Evolutionary conservation across 345 rosid species (phyloP).

Genomic region (Iberis pinnata): DNA sequence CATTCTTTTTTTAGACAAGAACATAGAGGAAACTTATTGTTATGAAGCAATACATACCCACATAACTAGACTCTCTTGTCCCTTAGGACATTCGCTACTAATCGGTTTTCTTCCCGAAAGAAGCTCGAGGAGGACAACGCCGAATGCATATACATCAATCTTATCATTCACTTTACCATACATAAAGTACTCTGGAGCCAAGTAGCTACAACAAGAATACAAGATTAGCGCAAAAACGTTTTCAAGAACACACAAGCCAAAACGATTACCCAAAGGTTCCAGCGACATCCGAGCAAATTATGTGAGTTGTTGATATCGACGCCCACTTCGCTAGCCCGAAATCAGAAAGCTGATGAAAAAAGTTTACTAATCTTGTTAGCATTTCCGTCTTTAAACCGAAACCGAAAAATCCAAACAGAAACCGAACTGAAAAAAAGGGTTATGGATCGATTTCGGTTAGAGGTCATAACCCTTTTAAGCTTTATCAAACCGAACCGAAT

Average conservation of each 20-base stretch:
- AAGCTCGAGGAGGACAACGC: constrained; percentile 93
- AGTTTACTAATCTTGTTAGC: neutral
- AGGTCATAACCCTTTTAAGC: no score
- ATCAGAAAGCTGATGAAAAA: constrained; percentile 67
- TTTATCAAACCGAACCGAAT: no score
- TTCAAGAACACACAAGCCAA: constrained; percentile 2
- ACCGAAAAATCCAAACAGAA: no score
- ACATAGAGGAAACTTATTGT: constrained; percentile 7
- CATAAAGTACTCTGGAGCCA: constrained; percentile 98
- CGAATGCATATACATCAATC: constrained; percentile 88
- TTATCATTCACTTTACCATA: constrained; percentile 84
- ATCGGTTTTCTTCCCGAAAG: constrained; percentile 88
- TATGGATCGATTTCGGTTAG: no score
- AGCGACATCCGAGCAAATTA: constrained; percentile 66
- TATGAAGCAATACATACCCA: constrained; percentile 90
- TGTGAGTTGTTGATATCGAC: constrained; percentile 51
- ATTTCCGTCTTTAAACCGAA: neutral
- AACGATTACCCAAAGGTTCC: constrained; percentile 82
- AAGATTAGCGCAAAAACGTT: constrained; percentile 7
- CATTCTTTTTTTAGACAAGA: constrained; percentile 1
- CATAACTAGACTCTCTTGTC: constrained; percentile 84
- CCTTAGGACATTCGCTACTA: constrained; percentile 51
- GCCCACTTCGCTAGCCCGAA: constrained; percentile 89
- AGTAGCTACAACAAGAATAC: constrained; percentile 47
- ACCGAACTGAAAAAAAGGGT: no score